phyloP scores from a whole-genome alignment of 208 protist genomes.

The Leishmania braziliensis region DNA sequence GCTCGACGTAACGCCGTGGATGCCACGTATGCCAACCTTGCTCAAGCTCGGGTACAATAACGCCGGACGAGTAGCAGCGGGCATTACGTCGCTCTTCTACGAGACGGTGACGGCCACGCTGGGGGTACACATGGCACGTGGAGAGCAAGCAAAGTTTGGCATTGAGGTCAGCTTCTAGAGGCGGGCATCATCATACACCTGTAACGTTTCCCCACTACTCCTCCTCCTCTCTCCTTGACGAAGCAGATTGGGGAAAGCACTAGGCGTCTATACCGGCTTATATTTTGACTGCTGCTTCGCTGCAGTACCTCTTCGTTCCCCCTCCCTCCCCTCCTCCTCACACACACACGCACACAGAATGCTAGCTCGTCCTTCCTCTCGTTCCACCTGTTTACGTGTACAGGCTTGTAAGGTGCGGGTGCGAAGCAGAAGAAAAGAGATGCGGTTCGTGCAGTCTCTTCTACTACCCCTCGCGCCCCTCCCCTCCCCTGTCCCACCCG shows the following conservation, averaged over 20 bases:
- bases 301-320: background rate
- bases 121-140: constrained; percentile 55
- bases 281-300: background rate
- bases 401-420: background rate
- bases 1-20: constrained; percentile 61
- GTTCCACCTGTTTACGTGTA: background rate
- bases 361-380: background rate
- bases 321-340: background rate
- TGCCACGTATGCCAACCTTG: constrained; percentile 57
- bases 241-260: background rate
- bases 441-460: background rate
- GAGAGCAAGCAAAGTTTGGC: constrained; percentile 63
- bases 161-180: constrained; percentile 67
- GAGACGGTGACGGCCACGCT: constrained; percentile 57
- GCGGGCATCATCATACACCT: background rate
- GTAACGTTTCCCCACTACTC: background rate
- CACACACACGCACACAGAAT: background rate
- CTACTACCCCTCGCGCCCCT: background rate
- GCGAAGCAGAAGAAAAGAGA: background rate
- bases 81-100: constrained; percentile 72
- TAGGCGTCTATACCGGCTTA: background rate
- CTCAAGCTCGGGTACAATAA: constrained; percentile 78
- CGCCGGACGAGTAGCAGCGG: constrained; percentile 48
- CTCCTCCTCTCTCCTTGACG: background rate
- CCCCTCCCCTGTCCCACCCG: background rate